Evolutionary conservation across 345 rosid genomes (phyloP), one percentile per base, ranked within the genome.

Genomic region (Populus ilicifolia): DNA sequence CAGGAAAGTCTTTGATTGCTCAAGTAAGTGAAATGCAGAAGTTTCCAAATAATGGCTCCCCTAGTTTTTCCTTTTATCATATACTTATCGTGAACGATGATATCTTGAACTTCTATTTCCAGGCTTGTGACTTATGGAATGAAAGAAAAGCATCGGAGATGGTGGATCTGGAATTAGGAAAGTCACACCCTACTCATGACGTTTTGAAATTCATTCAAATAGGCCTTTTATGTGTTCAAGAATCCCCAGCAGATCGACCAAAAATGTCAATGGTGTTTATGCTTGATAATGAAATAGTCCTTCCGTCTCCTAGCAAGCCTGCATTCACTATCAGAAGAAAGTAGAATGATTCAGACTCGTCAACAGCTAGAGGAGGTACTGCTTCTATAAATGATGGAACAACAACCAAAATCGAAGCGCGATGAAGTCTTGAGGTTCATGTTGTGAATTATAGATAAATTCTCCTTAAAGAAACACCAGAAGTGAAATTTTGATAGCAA

Each of bases 121-220:
- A 73, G 76, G 76, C 62, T 10, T 73, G 76, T 68, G 68, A 59
- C 20, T 35, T 73, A 20, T 61, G 68, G 76, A 56, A 30, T n/a
- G 76, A 59, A 73, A 68, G 50, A 12, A 73, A 10, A 50, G 76
- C 44, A 17, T 1, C n/a, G 66, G 66, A 72, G 39, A 54, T 54
- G 8, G 75, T 72, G 16, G 66, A 72, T 54, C 2, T 68, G 10
- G 38, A 10, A n/a, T 5, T 73, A 67, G 67, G 50, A 46, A 35
- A 38, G 20, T 11, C 76, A 61, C 36, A 73, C 39, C 50, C 76
- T 62, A 4, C 18, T 5, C 7, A 6, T 20, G 67, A 56, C 18
- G 33, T 61, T 5, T 35, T 59, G 67, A 59, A 43, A 25, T 73
- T 21, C 52, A 50, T 73, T 30, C 76, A 73, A 17, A 29, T 73